Evolutionary conservation across 2,329 filamentous ascomycete species (phyloP).

Genomic region (Alternaria sp.): DNA sequence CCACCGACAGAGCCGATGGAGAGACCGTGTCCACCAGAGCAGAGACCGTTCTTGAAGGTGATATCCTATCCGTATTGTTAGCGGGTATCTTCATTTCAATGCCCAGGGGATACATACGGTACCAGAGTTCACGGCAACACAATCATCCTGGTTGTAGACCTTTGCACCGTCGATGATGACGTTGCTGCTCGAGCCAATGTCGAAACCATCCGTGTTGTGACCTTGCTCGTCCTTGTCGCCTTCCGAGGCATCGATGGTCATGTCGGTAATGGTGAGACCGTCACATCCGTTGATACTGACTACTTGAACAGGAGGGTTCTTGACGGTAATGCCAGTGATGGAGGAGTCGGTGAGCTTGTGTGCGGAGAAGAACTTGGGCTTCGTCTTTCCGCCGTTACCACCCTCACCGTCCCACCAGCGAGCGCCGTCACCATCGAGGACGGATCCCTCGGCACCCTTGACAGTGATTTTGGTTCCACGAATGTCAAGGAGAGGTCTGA

Average conservation of each 20-base stretch:
- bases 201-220: constrained; percentile 64
- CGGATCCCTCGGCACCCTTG: constrained; percentile 61
- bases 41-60: constrained; percentile 51
- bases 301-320: constrained; percentile 62
- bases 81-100: constrained; percentile 5
- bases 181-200: constrained; percentile 57
- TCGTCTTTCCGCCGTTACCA: constrained; percentile 53
- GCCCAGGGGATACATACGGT: constrained; percentile 28
- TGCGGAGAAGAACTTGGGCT: constrained; percentile 61
- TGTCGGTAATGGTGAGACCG: constrained; percentile 54
- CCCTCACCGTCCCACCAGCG: constrained; percentile 60
- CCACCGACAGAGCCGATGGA: constrained; percentile 66
- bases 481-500: constrained; percentile 63
- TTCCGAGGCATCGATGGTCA: constrained; percentile 64
- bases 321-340: constrained; percentile 58
- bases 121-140: constrained; percentile 64
- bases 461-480: constrained; percentile 65
- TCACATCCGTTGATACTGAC: constrained; percentile 55
- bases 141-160: constrained; percentile 66
- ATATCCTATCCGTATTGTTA: constrained; percentile 27
- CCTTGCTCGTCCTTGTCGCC: constrained; percentile 52
- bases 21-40: constrained; percentile 63
- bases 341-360: constrained; percentile 59
- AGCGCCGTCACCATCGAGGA: constrained; percentile 63
- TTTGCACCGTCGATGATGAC: constrained; percentile 59